Conservation (phyloP, 1,284 basidiomycete genomes). For the Tylopilus orsonianus region DNA sequence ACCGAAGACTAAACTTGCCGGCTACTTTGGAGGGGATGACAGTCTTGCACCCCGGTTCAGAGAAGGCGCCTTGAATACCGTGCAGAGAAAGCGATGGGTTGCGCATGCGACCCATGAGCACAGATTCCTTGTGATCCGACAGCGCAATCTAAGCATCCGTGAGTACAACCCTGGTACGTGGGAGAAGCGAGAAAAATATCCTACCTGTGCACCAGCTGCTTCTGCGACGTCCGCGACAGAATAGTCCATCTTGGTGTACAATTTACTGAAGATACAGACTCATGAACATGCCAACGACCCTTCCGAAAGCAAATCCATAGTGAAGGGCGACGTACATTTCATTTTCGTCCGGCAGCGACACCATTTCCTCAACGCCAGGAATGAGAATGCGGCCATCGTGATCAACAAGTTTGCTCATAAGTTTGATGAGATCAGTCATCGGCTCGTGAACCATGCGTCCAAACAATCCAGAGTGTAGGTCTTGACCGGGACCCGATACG, state of each 20-base stretch:
- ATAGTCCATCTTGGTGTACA: conserved; percentile 81
- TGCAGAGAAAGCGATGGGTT: conserved; percentile 90
- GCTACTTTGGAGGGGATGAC: conserved; percentile 91
- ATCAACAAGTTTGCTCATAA: conserved; percentile 89
- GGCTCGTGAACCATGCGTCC: conserved; percentile 89
- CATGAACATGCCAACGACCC: neutral
- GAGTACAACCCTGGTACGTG: neutral
- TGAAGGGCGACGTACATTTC: conserved; percentile 55
- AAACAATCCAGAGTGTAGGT: conserved; percentile 92
- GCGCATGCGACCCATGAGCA: conserved; percentile 89
- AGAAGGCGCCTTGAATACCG: conserved; percentile 97
- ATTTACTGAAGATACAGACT: conserved; percentile 37
- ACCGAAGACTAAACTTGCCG: conserved; percentile 94
- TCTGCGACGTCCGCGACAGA: conserved; percentile 74
- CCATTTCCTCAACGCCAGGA: conserved; percentile 90
- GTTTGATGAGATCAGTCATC: conserved; percentile 76
- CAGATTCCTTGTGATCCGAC: conserved; percentile 78
- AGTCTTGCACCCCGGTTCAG: conserved; percentile 85
- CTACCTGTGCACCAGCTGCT: conserved; percentile 66
- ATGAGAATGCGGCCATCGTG: conserved; percentile 84
- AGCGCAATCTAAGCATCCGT: conserved; percentile 47
- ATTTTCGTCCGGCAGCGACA: conserved; percentile 72
- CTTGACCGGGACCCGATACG: conserved; percentile 82
- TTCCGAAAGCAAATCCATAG: neutral
- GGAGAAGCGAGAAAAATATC: neutral